Base-by-base conservation (phyloP, 1,284 basidiomycete genomes). In the Ustilago trichophora region DNA sequence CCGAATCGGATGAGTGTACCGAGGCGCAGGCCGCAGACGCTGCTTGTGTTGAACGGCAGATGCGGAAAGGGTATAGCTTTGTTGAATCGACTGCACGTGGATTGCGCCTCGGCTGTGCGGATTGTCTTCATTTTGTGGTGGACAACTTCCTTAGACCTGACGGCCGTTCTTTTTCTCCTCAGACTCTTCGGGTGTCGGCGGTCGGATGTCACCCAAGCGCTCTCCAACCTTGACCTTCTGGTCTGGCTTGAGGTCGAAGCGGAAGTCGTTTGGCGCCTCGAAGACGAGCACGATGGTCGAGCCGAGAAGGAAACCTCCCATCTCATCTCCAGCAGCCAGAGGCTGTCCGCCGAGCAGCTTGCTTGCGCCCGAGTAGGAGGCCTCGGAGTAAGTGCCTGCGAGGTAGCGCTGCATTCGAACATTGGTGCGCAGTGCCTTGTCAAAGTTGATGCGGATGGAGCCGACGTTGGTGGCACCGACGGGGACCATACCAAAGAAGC, bases 391-490 rank as follows among this genome's bases (percentile, higher is more conserved):
- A 1, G 93, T 93, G 19, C 94, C 93, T 0, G 91, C 58, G 19
- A 77, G 59, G 35, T 64, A 53, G 21, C 71, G 60, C 54, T 73
- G 60, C 46, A 60, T 73, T 18, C 56, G 56, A 15, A 75, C 59
- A 51, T 82, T 82, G 48, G 80, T 82, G 35, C 77, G 72, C 72
- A 86, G 62, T 45, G 90, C 91, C 77, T 89, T 86, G 83, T 99
- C 96, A 83, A 99, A 99, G 83, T 97, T 95, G 82, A 99, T 87
- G 67, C 89, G 89, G 83, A 99, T 98, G 67, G 90, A 92, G 9
- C 95, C 95, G 53, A 98, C 96, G 81, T 98, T 98, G 18, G 95
- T 98, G 3, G 96, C 95, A 12, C 95, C 96, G 24, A 98, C 94
- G 11, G 95, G 95, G 0, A 95, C 88, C 93, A 98, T 98, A 34